These are phyloP conservation scores for Evernia prunastri DNA, from an alignment of 495 filamentous ascomycete genomes.

Conservation along the genomic window DNA sequence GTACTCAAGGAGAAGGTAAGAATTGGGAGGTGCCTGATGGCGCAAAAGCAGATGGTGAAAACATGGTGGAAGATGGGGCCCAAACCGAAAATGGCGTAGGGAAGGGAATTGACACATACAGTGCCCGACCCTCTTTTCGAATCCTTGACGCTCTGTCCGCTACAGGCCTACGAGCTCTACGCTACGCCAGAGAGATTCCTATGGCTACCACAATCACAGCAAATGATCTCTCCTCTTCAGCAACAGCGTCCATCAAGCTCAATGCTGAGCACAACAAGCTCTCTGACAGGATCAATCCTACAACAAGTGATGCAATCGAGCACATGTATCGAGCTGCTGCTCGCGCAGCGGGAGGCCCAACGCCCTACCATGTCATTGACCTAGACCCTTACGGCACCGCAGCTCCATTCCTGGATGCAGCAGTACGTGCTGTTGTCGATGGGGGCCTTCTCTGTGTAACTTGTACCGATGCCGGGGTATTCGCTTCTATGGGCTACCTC, in stretches of 20 bases:
- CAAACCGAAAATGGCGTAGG: background rate
- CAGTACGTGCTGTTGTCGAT: conserved; percentile 74
- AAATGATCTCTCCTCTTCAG: conserved; percentile 75
- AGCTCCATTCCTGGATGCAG: conserved; percentile 82
- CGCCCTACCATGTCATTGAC: conserved; percentile 89
- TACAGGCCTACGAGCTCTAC: conserved; percentile 83
- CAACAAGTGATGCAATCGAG: conserved; percentile 73
- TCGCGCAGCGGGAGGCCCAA: conserved; percentile 1
- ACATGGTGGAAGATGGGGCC: background rate
- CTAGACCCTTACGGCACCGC: conserved; percentile 94
- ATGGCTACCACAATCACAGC: conserved; percentile 74
- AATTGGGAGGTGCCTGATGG: background rate
- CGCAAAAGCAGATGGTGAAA: background rate
- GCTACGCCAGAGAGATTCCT: conserved; percentile 87
- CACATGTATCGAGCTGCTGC: conserved; percentile 66
- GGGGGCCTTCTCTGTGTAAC: conserved; percentile 91
- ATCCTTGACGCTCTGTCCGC: conserved; percentile 95
- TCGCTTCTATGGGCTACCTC: conserved; percentile 84
- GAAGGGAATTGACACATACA: conserved; percentile 12
- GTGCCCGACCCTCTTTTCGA: conserved; percentile 45
- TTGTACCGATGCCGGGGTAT: conserved; percentile 91
- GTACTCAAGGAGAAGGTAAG: background rate
- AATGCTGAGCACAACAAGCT: conserved; percentile 81
- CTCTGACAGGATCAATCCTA: conserved; percentile 59
- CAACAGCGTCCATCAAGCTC: conserved; percentile 69